Base-by-base conservation (phyloP, 2,329 filamentous ascomycete species). In the Claviceps quebecensis region DNA sequence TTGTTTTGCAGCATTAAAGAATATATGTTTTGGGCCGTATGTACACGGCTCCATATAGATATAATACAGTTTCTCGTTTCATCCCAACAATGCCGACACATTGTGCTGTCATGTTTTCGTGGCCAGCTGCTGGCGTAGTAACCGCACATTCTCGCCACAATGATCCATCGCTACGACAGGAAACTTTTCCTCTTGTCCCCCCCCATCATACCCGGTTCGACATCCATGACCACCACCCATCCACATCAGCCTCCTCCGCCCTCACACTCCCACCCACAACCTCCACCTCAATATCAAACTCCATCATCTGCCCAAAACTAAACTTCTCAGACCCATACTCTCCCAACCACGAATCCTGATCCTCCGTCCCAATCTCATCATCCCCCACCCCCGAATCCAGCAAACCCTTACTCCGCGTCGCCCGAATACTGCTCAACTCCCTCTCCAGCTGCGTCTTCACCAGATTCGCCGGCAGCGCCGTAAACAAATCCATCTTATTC, bases 401-500 rank as follows among this genome's bases (percentile, higher is more conserved):
- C 53, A 98, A 67, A 0, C 88, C 89, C 69, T 86, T 91, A 59
- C 83, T 86, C 63, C 81, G 82, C 41, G 86, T 86, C 52, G 75
- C 73, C 47, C 91, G 79, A 49, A 97, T 84, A 48, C 84, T 80
- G 26, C 83, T 80, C 54, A 97, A 80, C 65, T 96, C 91, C 13
- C 76, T 73, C 69, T 97, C 90, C 14, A 98, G 72, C 56, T 78
- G 80, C 50, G 75, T 75, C 66, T 80, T 84, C 53, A 96, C 86
- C 36, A 94, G 73, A 5, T 78, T 76, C 0, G 86, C 79, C 0
- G 93, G 93, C 49, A 96, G 71, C 7, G 91, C 88, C 0, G 93
- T 96, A 65, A 98, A 98, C 1, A 98, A 75, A 65, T 98, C 93
- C 63, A 89, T 78, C 75, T 98, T 98, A 69, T 97, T 98, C 50